Conservation (phyloP, 192 early-diverging fungal species). For the Chytriomyces confervae region DNA sequence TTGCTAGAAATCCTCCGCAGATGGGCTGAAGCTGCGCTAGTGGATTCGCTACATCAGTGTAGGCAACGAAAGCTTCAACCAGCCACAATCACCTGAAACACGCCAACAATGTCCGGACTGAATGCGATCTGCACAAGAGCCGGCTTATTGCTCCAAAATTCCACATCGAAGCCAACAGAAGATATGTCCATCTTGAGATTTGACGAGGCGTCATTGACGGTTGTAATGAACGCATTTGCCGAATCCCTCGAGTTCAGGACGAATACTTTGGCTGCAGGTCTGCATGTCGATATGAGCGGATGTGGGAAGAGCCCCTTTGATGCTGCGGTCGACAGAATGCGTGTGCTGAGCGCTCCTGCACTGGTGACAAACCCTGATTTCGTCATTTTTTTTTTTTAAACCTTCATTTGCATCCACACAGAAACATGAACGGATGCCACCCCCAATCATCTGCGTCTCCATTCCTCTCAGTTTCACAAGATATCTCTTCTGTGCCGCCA, state of each 20-base stretch:
- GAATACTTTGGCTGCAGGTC: slow-evolving; percentile 23
- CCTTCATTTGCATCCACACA: too few relatives aligned
- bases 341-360: too few relatives aligned
- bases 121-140: slow-evolving; percentile 36
- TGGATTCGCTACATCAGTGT: background rate
- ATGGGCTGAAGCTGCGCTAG: background rate
- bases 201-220: background rate
- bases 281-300: background rate
- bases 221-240: slow-evolving; percentile 13
- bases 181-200: background rate
- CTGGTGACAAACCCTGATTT: too few relatives aligned
- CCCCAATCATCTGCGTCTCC: too few relatives aligned
- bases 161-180: slow-evolving; percentile 33
- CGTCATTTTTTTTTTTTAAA: too few relatives aligned
- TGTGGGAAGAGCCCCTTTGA: background rate
- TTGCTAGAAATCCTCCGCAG: background rate
- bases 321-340: too few relatives aligned
- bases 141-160: background rate
- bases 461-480: too few relatives aligned
- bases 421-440: too few relatives aligned
- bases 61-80: background rate
- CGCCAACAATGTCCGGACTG: slow-evolving; percentile 18
- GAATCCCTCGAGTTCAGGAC: background rate
- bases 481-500: too few relatives aligned
- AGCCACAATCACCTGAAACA: slow-evolving; percentile 16